Base-by-base conservation (phyloP, 2,329 filamentous ascomycete species). In the Parafenestella ontariensis region DNA sequence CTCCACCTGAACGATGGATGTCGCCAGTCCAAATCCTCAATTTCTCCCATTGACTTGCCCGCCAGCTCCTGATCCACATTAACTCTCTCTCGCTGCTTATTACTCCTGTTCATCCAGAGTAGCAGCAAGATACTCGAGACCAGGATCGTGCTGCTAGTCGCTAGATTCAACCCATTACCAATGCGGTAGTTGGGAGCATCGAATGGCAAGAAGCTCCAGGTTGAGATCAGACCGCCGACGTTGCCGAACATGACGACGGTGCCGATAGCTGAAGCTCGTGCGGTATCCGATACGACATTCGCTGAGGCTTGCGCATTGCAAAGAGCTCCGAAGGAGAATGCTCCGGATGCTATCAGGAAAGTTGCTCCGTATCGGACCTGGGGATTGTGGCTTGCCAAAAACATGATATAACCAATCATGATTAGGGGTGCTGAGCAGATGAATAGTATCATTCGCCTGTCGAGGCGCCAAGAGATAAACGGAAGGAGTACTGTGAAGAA, bases 201-300 rank as follows among this genome's bases (percentile, higher is more conserved):
- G 61, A 77, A 84, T 0, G 83, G 82, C 15, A 90, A 65, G 73
- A 88, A 90, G 1, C 79, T 82, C 87, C 87, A 90, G 0, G 85
- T 88, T 1, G 84, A 82, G 53, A 89, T 81, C 29, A 91, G 71
- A 0, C 88, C 89, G 2, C 89, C 89, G n/a, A 91, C 69, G 49
- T 90, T 91, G 24, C 88, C 89, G 21, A 89, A 77, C 87, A 91
- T 90, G 66, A 91, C 86, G 48, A 85, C 86, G 0, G 83, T 84
- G 10, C 85, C 87, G 40, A 91, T 89, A 3, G 87, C 87, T 0
- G 86, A 82, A 9, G 85, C 85, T 13, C 88, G 82, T 0, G 89
- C 86, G 0, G 89, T 89, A 62, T 91, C 89, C 3, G 85, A 87
- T 7, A 90, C 83, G 0, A 91, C 87, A 61, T 91, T 91, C 6